phyloP scores from a whole-genome alignment of 129 eudicot species.

The Ambrosia trifida region DNA sequence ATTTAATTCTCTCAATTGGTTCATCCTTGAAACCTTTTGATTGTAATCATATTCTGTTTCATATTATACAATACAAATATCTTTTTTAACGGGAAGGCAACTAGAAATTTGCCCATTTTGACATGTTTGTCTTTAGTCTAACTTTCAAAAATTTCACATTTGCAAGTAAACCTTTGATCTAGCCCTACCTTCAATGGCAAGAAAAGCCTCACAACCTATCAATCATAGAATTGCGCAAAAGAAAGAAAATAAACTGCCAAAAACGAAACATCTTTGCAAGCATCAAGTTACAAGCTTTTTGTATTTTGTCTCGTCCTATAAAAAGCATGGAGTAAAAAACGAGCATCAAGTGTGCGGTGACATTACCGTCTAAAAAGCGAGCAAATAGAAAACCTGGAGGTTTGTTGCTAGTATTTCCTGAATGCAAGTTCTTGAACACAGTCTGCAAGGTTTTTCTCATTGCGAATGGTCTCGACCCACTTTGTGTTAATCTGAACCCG shows the following conservation, averaged over 20 bases:
- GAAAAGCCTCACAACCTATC: too few species aligned
- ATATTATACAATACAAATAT: too few species aligned
- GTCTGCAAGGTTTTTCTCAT: constrained; percentile 62
- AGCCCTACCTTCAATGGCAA: too few species aligned
- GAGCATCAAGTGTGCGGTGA: background rate
- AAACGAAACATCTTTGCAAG: background rate
- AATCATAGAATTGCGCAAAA: too few species aligned
- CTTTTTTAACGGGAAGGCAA: too few species aligned
- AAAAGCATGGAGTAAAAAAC: background rate
- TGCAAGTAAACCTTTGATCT: too few species aligned
- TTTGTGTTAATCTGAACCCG: constrained; percentile 70
- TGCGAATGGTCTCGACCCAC: constrained; percentile 73
- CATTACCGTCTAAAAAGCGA: background rate
- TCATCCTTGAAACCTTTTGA: too few species aligned
- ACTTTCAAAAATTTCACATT: too few species aligned
- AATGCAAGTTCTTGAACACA: constrained; percentile 77
- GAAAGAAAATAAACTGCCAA: background rate
- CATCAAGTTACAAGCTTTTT: background rate
- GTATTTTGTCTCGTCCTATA: background rate
- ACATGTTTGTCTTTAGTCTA: too few species aligned
- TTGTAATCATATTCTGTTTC: too few species aligned
- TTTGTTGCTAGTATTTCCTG: constrained; percentile 57
- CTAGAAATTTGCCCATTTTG: too few species aligned
- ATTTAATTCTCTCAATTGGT: too few species aligned
- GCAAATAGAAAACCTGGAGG: constrained; percentile 11